A percentile compares a stretch with the other conserved stretches of the same genome.
These are phyloP conservation scores for Eutypella sp. DNA, from an alignment of 2,329 filamentous ascomycete genomes.

Conservation along the genomic window DNA sequence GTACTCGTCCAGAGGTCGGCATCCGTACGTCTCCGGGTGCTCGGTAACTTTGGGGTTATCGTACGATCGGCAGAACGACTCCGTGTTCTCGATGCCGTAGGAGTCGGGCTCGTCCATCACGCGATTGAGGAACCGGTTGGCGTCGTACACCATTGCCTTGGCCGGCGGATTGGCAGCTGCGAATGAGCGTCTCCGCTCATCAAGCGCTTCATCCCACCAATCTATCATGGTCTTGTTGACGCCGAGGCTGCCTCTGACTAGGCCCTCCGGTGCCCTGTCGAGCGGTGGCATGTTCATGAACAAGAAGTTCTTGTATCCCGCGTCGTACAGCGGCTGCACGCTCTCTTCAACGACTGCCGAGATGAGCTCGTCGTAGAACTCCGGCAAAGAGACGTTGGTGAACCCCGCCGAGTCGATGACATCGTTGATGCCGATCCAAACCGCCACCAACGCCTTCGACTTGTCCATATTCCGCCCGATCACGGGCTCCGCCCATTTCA, in stretches of 20 bases:
- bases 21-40: conserved; percentile 21
- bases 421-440: conserved; percentile 56
- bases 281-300: conserved; percentile 48
- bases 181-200: conserved; percentile 30
- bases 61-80: conserved; percentile 20
- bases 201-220: conserved; percentile 33
- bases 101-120: conserved; percentile 22
- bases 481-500: conserved; percentile 37
- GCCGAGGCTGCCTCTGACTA: conserved; percentile 25
- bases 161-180: conserved; percentile 11
- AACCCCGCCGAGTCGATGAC: conserved; percentile 44
- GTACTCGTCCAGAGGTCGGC: conserved; percentile 22
- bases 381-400: conserved; percentile 35
- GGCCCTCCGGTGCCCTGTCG: conserved; percentile 37
- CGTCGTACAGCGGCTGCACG: conserved; percentile 38
- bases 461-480: conserved; percentile 28
- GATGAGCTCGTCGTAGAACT: conserved; percentile 39
- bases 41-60: conserved; percentile 17
- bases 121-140: conserved; percentile 25
- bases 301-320: conserved; percentile 45
- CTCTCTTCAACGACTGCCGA: conserved; percentile 33
- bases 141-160: conserved; percentile 25
- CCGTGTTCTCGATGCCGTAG: conserved; percentile 25
- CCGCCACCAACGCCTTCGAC: conserved; percentile 34
- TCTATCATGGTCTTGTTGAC: conserved; percentile 42